These are phyloP conservation scores for Cicer judaicum DNA, from an alignment of 306 rosid species.

Conservation along the genomic window DNA sequence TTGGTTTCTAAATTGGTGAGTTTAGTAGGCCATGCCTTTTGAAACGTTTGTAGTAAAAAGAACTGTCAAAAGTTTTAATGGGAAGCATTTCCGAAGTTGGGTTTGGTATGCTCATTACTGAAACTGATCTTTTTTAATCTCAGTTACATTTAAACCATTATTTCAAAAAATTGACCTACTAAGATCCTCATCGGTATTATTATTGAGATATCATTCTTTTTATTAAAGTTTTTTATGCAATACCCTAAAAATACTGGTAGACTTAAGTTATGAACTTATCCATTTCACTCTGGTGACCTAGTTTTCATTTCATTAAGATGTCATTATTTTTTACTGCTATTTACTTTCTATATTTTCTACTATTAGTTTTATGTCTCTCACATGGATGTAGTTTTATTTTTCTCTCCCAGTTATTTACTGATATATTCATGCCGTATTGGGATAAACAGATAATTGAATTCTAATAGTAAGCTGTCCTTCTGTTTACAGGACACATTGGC, in stretches of 20 bases:
- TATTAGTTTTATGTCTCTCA: constrained; percentile 6
- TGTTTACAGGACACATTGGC: constrained; percentile 83
- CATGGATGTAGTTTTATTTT: constrained; percentile 18
- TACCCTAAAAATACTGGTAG: constrained; percentile 3
- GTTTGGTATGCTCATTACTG: not conserved
- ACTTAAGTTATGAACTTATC: not conserved
- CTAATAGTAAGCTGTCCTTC: constrained; percentile 8
- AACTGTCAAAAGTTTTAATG: constrained; percentile 1
- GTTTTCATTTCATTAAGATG: constrained; percentile 7
- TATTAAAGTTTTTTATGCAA: not conserved
- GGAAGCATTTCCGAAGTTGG: constrained; percentile 34
- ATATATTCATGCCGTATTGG: constrained; percentile 15
- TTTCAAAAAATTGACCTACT: not conserved
- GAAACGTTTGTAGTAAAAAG: constrained; percentile 26
- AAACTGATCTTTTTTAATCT: constrained; percentile 1
- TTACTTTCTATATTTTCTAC: constrained; percentile 11
- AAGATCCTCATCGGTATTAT: constrained; percentile 5
- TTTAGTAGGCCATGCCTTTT: constrained; percentile 1
- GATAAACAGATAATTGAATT: not conserved
- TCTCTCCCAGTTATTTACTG: not conserved
- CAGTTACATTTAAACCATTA: not conserved
- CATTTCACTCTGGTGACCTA: not conserved
- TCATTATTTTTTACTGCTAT: constrained; percentile 19
- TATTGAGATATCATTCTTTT: not conserved
- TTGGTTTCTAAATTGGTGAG: not conserved